These are phyloP conservation scores for Fusarium acutatum DNA, from an alignment of 2,329 filamentous ascomycete species.

Conservation along the genomic window DNA sequence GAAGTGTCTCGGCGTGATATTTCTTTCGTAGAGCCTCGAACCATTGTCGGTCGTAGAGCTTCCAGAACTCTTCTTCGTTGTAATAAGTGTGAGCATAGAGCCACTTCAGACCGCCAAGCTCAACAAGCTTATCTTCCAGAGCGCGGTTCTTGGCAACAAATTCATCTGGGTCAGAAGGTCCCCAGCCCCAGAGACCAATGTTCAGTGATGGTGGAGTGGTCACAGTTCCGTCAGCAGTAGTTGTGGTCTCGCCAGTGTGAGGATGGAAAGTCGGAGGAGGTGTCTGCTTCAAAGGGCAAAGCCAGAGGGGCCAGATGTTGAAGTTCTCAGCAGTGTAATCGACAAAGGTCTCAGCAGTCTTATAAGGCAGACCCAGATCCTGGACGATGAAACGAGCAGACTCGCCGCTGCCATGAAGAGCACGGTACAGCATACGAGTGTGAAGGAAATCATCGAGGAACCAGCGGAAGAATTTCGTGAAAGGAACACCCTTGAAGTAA, in stretches of 20 bases:
- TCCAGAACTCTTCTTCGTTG: slow-evolving; percentile 75
- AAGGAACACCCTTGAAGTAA: slow-evolving; percentile 72
- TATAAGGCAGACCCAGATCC: slow-evolving; percentile 69
- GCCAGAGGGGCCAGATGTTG: slow-evolving; percentile 68
- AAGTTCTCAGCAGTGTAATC: slow-evolving; percentile 62
- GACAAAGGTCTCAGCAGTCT: slow-evolving; percentile 60
- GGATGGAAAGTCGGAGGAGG: slow-evolving; percentile 64
- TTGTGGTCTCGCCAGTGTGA: slow-evolving; percentile 51
- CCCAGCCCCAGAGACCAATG: slow-evolving; percentile 83
- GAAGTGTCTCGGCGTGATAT: slow-evolving; percentile 69
- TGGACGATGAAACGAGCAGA: slow-evolving; percentile 73
- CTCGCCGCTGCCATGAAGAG: slow-evolving; percentile 73
- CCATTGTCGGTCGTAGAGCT: slow-evolving; percentile 64
- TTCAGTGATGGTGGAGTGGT: slow-evolving; percentile 60
- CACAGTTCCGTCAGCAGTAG: slow-evolving; percentile 25
- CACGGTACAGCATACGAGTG: slow-evolving; percentile 78
- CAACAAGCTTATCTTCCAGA: slow-evolving; percentile 73
- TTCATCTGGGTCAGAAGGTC: slow-evolving; percentile 61
- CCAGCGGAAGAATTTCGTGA: slow-evolving; percentile 71
- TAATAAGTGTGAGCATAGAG: slow-evolving; percentile 89
- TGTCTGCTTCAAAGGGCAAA: slow-evolving; percentile 63
- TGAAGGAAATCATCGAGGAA: slow-evolving; percentile 77
- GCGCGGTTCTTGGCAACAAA: slow-evolving; percentile 76
- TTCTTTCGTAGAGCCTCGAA: slow-evolving; percentile 71
- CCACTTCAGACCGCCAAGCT: slow-evolving; percentile 84